Evolutionary conservation across 139 green algal genomes (phyloP).

Genomic region (Gonium pectorale): DNA sequence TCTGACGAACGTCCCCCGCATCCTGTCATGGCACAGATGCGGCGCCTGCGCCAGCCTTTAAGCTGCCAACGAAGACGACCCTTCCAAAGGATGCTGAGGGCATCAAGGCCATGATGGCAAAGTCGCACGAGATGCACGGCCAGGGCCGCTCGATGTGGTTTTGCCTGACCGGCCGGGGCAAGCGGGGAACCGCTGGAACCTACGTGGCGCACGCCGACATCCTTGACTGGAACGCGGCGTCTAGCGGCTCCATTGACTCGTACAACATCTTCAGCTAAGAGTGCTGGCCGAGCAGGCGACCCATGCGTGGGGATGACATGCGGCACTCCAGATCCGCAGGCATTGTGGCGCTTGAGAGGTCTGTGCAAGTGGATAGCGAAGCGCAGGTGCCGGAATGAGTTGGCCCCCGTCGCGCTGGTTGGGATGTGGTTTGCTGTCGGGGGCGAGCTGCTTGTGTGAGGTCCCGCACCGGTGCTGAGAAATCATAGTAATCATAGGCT

Average conservation of each 20-base stretch:
- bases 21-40: too few relatives aligned
- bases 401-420: too few relatives aligned
- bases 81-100: conserved; percentile 34
- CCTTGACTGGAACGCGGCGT: conserved; percentile 13
- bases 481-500: too few relatives aligned
- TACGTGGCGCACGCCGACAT: conserved; percentile 29
- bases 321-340: too few relatives aligned
- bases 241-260: conserved; percentile 29
- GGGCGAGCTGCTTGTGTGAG: too few relatives aligned
- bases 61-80: background rate
- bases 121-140: conserved; percentile 43
- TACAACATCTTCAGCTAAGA: conserved; percentile 45
- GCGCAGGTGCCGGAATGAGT: too few relatives aligned
- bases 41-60: background rate
- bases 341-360: too few relatives aligned
- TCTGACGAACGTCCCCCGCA: too few relatives aligned
- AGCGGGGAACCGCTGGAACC: conserved; percentile 10
- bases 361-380: too few relatives aligned
- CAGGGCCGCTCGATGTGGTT: conserved; percentile 39
- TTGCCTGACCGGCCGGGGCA: conserved; percentile 5
- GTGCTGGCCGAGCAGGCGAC: background rate
- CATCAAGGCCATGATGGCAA: conserved; percentile 22
- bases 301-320: too few relatives aligned
- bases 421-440: too few relatives aligned
- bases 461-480: too few relatives aligned